Evolutionary conservation across 108 stramenopile species (phyloP), one percentile per base, ranked within the genome.

Genomic region (Cyclostephanos invisitatus): DNA sequence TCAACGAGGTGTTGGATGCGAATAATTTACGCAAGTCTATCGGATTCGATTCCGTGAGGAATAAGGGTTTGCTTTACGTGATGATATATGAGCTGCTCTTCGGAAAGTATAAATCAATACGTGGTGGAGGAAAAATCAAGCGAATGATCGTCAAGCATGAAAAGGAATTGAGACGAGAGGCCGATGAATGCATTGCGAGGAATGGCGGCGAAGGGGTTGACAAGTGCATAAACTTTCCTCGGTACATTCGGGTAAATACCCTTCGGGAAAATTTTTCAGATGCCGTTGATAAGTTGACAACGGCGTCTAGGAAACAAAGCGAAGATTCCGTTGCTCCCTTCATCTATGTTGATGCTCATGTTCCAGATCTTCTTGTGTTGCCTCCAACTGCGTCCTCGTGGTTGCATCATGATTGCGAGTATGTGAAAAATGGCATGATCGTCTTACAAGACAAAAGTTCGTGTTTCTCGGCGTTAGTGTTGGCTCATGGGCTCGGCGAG

Each of bases 401-500:
- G 62, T 64, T 82, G 15, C 77, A 78, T 46, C 73, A 62, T 49
- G 72, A 73, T 35, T 77, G 82, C 48, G 90, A 89, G 0, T 64
- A 93, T 62, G 85, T 97, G n/a, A 72, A 76, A 55, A 74, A 77
- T 42, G 91, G 94, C 9, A 74, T 85, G 48, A 55, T 96, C 8
- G 74, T 97, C 20, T 62, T 96, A 24, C 95, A 98, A 80, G 99
- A 99, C 80, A 98, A 98, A 65, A 86, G 89, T 15, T 88, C 86
- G 36, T 99, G 99, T 77, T 97, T 99, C 84, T 91, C 98, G 3
- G 97, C 97, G 25, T 74, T 98, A 17, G 96, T 88, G 24, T 74
- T 99, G 73, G 83, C 89, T 28, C 79, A 81, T 67, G 90, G 90
- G 2, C 79, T 74, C 67, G 67, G 59, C 38, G 77, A 74, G 28